Evolutionary conservation across 805 yeast species (phyloP).

Genomic region (Yueomyces sinensis): DNA sequence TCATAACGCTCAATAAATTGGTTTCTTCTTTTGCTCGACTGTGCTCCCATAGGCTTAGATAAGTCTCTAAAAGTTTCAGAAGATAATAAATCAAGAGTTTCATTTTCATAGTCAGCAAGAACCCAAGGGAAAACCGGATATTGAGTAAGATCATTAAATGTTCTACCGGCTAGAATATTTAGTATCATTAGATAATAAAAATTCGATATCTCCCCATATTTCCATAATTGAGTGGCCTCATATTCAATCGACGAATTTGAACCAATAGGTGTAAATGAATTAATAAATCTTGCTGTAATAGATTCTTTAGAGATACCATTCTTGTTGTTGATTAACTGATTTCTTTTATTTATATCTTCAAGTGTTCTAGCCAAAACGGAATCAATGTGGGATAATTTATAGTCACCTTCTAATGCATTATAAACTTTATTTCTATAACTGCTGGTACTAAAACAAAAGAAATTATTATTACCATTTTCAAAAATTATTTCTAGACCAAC

Average conservation of each 20-base stretch:
- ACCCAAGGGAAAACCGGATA: conserved; percentile 93
- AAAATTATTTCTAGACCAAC: conserved; percentile 72
- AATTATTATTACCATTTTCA: conserved; percentile 54
- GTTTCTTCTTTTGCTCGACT: conserved; percentile 40
- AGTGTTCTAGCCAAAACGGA: conserved; percentile 41
- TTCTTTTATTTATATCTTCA: conserved; percentile 30
- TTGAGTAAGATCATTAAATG: conserved; percentile 80
- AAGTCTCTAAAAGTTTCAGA: conserved; percentile 59
- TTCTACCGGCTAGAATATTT: conserved; percentile 78
- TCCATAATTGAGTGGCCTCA: conserved; percentile 59
- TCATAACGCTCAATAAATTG: conserved; percentile 62
- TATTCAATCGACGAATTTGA: conserved; percentile 11
- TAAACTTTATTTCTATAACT: conserved; percentile 45
- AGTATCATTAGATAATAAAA: conserved; percentile 70
- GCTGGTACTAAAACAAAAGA: conserved; percentile 49
- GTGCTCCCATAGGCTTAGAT: conserved; percentile 89
- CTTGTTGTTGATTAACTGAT: conserved; percentile 18
- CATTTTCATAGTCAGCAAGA: conserved; percentile 67
- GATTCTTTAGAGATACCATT: conserved; percentile 24
- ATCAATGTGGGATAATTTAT: conserved; percentile 39
- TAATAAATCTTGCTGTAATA: conserved; percentile 31
- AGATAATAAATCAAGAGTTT: conserved; percentile 48
- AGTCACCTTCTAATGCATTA: conserved; percentile 33
- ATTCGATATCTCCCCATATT: conserved; percentile 64
- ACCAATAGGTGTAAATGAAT: conserved; percentile 22